Base-by-base conservation (phyloP, 1,139 yeast genomes). In the Hyphopichia pseudoburtonii region DNA sequence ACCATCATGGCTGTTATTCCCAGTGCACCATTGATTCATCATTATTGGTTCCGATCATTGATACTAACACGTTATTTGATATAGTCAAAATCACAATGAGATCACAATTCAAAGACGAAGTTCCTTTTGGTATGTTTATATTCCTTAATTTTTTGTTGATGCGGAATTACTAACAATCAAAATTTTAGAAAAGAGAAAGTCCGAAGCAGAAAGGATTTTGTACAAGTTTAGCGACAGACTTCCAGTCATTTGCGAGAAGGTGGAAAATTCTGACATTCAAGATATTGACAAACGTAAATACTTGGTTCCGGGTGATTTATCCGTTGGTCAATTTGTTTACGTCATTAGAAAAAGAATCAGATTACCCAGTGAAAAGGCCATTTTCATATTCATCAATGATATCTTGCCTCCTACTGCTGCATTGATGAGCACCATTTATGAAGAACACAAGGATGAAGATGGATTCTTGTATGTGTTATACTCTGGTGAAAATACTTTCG, bases 321-420 rank as follows among this genome's bases (percentile, higher is more conserved):
- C 97, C 0, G 96, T 92, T 43, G 98, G 98, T 27, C 98, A 92
- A 64, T 90, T 92, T 70, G 97, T 92, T 38, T 92, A 92, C 57
- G 98, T 92, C 43, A 88, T 92, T 54, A 83, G 98, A 66, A 89
- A 90, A 70, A 83, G 98, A 62, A 90, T 92, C 64, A 86, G 86
- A 73, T 78, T 92, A 47, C 96, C 97, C 32, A 87, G 96, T 30
- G 98, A 92, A 65, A 90, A 92, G 82, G 98, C 98, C 33, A 90
- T 92, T 50, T 92, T 92, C 64, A 89, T 92, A 50, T 92, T 92
- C 64, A 95, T 92, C 45, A 90, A 92, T 59, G 98, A 92, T 60
- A 90, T 92, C 42, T 76, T 92, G 52, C 98, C 98, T 17, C 97
- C 97, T 34, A 92, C 98, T 2, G 97, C 97, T 17, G 95, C 97